phyloP scores from a whole-genome alignment of 31 red algal species.

The Bonnemaisonia californica region DNA sequence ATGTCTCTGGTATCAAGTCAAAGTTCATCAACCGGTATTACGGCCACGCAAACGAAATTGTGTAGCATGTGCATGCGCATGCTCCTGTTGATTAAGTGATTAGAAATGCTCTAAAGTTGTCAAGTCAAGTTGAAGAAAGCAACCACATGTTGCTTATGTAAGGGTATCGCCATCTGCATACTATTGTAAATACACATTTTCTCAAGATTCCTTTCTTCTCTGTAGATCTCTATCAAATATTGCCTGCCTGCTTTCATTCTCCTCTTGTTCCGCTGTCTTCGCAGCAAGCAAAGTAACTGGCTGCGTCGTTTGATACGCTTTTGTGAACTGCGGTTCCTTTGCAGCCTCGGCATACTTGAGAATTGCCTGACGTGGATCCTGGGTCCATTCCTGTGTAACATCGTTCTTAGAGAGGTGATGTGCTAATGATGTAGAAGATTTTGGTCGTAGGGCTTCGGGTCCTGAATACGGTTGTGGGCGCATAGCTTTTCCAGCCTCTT shows the following conservation, averaged over 20 bases:
- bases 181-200: not conserved
- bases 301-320: constrained; percentile 56
- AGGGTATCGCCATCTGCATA: not conserved
- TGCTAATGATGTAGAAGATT: constrained; percentile 38
- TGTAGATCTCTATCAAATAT: constrained; percentile 64
- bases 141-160: not conserved
- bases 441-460: not conserved
- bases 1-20: constrained; percentile 84
- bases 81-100: not conserved
- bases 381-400: constrained; percentile 57
- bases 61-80: not conserved
- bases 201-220: constrained; percentile 8
- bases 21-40: constrained; percentile 95
- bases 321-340: constrained; percentile 57
- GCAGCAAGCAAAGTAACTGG: constrained; percentile 49
- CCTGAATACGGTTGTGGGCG: constrained; percentile 27
- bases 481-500: constrained; percentile 12
- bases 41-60: constrained; percentile 79
- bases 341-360: constrained; percentile 59
- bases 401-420: constrained; percentile 38
- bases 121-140: too few species aligned
- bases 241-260: constrained; percentile 55
- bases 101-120: too few species aligned
- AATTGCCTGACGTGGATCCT: constrained; percentile 67
- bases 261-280: constrained; percentile 80